Evolutionary conservation across 2,329 filamentous ascomycete species (phyloP), one percentile per base, ranked within the genome.

Genomic region (Lasiodiplodia citricola): DNA sequence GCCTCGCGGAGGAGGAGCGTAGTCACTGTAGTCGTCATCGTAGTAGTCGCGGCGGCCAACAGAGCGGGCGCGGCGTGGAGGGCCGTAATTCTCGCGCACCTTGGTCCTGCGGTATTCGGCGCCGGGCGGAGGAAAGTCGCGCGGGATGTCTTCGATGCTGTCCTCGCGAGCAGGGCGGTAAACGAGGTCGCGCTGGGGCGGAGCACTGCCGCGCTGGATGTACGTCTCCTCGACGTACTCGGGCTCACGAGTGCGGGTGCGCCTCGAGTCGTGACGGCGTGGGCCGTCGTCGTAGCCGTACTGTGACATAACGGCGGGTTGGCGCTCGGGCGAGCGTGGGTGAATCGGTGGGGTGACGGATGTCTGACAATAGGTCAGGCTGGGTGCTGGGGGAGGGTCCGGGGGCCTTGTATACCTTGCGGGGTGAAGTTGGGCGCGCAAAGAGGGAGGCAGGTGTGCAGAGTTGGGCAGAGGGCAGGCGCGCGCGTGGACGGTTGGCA

Each of bases 101-200:
- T 77, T 80, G 63, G 81, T 81, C 60, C 81, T 80, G 37, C 81
- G 79, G 73, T 81, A 81, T 73, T 83, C 81, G 76, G 75, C 78
- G 76, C 75, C 89, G 6, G 90, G 91, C 7, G 93, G 92, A 38
- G 92, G 92, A 75, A 96, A 97, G 73, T 96, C 92, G 73, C 93
- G 90, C 72, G 89, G 88, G 70, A 96, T 89, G 81, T 96, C 92
- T 81, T 97, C 94, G 76, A 96, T 90, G 79, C 91, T 94, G 75
- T 93, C 91, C 77, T 94, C 90, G 72, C 91, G 90, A n/a, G 71
- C 72, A 62, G 83, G 80, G 69, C 84, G 83, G 75, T 82, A 84
- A 75, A 84, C 83, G 66, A 86, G 80, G 71, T 85, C 84, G 66
- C 82, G 80, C 41, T 80, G 80, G 50, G 79, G 77, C 16, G 79